phyloP scores from a whole-genome alignment of 1,139 yeast genomes.

The Debaryomyces fabryi region DNA sequence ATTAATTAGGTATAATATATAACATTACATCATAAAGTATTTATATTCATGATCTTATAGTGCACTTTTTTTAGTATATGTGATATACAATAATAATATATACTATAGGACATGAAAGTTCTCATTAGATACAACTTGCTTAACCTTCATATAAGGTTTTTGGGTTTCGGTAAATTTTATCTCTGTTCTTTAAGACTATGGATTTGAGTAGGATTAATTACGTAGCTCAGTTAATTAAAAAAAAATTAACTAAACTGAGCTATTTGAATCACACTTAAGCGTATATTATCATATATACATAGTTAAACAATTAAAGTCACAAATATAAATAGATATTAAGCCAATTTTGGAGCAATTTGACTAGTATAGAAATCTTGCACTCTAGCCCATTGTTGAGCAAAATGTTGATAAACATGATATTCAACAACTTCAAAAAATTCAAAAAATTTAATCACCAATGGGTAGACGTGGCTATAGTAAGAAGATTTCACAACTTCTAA shows the following conservation, averaged over 20 bases:
- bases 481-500: constrained; percentile 8
- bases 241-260: no score
- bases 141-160: no score
- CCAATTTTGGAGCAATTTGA: constrained; percentile 18
- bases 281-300: constrained; percentile 9
- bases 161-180: no score
- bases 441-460: constrained; percentile 32
- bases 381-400: constrained; percentile 18
- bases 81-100: no score
- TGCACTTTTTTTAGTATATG: not conserved
- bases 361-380: constrained; percentile 12
- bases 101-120: not conserved
- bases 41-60: not conserved
- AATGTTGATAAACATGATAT: constrained; percentile 26
- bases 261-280: not conserved
- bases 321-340: constrained; percentile 4
- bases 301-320: constrained; percentile 4
- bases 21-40: not conserved
- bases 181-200: no score
- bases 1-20: not conserved
- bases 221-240: no score
- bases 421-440: constrained; percentile 37
- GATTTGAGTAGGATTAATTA: no score
- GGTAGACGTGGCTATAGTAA: constrained; percentile 28
- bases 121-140: no score